Evolutionary conservation across 352 stramenopile genomes (phyloP), one percentile per base, ranked within the genome.

Genomic region (Phytophthora idaei): DNA sequence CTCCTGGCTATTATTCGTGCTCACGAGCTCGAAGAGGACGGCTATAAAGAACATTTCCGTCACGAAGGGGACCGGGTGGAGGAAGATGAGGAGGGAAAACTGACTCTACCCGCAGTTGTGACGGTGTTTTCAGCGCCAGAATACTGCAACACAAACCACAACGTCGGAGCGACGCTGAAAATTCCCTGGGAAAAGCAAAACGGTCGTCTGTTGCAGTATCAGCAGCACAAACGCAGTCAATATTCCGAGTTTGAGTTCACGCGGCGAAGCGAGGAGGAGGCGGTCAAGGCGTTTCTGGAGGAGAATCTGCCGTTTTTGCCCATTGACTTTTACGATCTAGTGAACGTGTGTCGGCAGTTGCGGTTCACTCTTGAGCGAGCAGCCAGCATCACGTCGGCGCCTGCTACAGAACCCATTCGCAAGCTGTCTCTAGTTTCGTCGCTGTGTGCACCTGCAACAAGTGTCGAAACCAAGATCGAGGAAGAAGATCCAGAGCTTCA

Each of bases 71-170:
- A 58, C 17, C 62, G 28, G 6, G 54, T 36, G 1, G 62, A 70
- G 37, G 71, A 69, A 25, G 50, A 69, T n/a, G 25, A 54, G 9
- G 53, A 57, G 25, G 56, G 61, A 21, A 39, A 54, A 11, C 29
- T 81, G 8, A 41, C 57, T 31, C 52, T 93, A 17, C 81, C 85
- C 12, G 78, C 81, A 0, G 75, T 93, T 51, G 78, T 93, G 34
- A 95, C 87, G 0, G 84, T 95, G 9, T 95, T 95, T 65, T 95
- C 87, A 1, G 87, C 87, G 12, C 85, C 87, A 25, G 81, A 94
- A 64, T 95, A 95, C 61, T 95, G 87, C 71, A 91, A 92, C 59
- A 90, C 79, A 15, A 92, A 94, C 56, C 67, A 87, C 60, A 95
- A 95, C 49, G 86, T 91, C 69, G 86, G 86, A 10, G 86, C 86